Conservation (phyloP, 441 rosid genomes). For the Jatropha multifida region DNA sequence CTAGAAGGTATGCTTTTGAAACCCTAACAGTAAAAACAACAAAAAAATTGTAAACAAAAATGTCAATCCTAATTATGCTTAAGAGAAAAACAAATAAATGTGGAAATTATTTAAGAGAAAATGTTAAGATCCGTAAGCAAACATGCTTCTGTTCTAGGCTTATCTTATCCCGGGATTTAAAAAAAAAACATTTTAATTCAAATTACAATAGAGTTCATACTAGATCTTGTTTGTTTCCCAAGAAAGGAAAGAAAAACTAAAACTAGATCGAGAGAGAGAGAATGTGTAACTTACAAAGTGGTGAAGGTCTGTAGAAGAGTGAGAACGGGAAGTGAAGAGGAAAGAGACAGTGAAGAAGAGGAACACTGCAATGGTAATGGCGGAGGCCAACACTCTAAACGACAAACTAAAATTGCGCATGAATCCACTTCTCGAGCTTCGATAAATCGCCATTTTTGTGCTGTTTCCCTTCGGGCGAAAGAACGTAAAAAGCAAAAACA, state of each 20-base stretch:
- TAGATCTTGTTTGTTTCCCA: slow-evolving; percentile 9
- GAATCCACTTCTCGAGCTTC: slow-evolving; percentile 40
- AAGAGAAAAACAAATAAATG: too few relatives aligned
- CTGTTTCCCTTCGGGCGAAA: background rate
- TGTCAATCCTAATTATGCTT: background rate
- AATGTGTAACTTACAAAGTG: slow-evolving; percentile 41
- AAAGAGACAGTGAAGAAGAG: slow-evolving; percentile 57
- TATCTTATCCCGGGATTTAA: background rate
- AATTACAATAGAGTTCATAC: background rate
- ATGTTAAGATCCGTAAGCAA: background rate
- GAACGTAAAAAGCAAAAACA: too few relatives aligned
- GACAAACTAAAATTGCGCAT: slow-evolving; percentile 26
- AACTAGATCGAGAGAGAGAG: background rate
- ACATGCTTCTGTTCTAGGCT: background rate
- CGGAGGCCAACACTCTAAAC: slow-evolving; percentile 45
- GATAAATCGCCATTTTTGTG: slow-evolving; percentile 51
- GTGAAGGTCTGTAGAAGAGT: slow-evolving; percentile 44
- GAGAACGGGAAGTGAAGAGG: slow-evolving; percentile 48
- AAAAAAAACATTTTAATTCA: background rate
- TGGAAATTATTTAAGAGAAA: background rate
- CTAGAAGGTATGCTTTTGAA: slow-evolving; percentile 35
- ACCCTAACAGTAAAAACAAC: slow-evolving; percentile 37
- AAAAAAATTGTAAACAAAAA: background rate
- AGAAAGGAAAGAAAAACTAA: background rate
- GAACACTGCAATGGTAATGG: slow-evolving; percentile 39